Base-by-base conservation (phyloP, 768 basidiomycete genomes). In the Pleurotus cornucopiae region DNA sequence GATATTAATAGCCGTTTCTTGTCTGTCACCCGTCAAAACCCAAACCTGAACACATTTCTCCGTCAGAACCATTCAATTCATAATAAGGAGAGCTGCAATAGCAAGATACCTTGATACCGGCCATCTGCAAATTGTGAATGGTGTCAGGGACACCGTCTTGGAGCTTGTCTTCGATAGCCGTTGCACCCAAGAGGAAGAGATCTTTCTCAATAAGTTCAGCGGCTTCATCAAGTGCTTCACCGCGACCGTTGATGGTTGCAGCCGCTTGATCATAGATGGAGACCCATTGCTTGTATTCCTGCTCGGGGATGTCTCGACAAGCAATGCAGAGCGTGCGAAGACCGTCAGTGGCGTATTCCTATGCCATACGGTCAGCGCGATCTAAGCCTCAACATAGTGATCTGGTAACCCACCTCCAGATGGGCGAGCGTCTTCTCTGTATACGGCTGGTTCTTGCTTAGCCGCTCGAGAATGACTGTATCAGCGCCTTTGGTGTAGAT, bases 1-100 rank as follows among this genome's bases (percentile, higher is more conserved):
- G 60, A 99, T 98, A 65, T 99, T 99, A 71, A 99, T 98, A 13
- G 97, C 97, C 1, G 97, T 99, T 71, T 99, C 97, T 73, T 99
- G 97, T 61, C 97, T 78, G 69, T 99, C 97, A 1, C 97, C 97
- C 2, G 97, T 99, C 49, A 99, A 74, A 6, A 99, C 95, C 97
- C 97, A 99, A 14, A 99, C 86, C 87, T 89, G 60, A 13, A 34
- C 30, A 11, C 11, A 34, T 34, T 34, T 34, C 30, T 11, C 30
- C 30, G 30, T 34, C 4, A 34, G 11, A 34, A 9, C 30, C 11
- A 34, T 2, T 34, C 30, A 11, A 34, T 11, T 34, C 30, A 11
- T 34, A 2, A 34, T 11, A 34, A 34, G 9, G 30, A 34, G 30
- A 34, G 38, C 25, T 57, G 52, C 26, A 14, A 21, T 13, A 16